A percentile compares a stretch with the other conserved stretches of the same genome.
These are phyloP conservation scores for Apiotrichum montevideense DNA, from an alignment of 1,284 basidiomycete genomes.

Conservation along the genomic window DNA sequence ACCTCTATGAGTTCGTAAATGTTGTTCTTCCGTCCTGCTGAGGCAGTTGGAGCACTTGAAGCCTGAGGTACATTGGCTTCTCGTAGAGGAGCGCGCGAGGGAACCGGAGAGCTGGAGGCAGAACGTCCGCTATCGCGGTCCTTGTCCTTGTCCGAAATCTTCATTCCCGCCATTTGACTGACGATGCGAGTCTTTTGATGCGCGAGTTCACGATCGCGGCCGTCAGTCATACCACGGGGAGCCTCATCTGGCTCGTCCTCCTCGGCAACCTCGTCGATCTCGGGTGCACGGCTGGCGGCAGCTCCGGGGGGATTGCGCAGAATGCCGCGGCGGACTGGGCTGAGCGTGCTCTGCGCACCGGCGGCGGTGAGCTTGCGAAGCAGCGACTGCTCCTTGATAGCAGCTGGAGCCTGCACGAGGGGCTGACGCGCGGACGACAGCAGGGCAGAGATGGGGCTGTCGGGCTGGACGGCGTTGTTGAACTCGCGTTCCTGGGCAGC, in stretches of 20 bases:
- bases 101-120: neutral
- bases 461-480: slow-evolving; percentile 89
- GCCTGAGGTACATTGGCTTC: slow-evolving; percentile 5
- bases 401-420: slow-evolving; percentile 60
- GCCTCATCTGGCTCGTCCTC: slow-evolving; percentile 25
- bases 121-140: neutral
- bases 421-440: slow-evolving; percentile 81
- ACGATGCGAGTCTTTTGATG: slow-evolving; percentile 82
- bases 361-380: slow-evolving; percentile 53
- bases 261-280: slow-evolving; percentile 50
- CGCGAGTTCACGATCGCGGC: slow-evolving; percentile 53
- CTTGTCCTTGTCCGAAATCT: slow-evolving; percentile 10
- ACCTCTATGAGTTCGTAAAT: slow-evolving; percentile 47
- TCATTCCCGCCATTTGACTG: slow-evolving; percentile 65
- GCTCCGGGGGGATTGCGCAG: slow-evolving; percentile 3
- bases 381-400: slow-evolving; percentile 54
- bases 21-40: neutral
- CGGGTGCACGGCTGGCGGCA: slow-evolving; percentile 50
- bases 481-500: slow-evolving; percentile 91
- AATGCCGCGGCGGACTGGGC: slow-evolving; percentile 39
- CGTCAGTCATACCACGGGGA: slow-evolving; percentile 21
- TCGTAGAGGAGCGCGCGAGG: neutral
- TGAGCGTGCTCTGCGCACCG: slow-evolving; percentile 39
- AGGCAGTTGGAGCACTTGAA: too few species aligned
- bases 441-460: slow-evolving; percentile 85